phyloP scores from a whole-genome alignment of 2,329 filamentous ascomycete species.

The Ophiostoma fasciatum region DNA sequence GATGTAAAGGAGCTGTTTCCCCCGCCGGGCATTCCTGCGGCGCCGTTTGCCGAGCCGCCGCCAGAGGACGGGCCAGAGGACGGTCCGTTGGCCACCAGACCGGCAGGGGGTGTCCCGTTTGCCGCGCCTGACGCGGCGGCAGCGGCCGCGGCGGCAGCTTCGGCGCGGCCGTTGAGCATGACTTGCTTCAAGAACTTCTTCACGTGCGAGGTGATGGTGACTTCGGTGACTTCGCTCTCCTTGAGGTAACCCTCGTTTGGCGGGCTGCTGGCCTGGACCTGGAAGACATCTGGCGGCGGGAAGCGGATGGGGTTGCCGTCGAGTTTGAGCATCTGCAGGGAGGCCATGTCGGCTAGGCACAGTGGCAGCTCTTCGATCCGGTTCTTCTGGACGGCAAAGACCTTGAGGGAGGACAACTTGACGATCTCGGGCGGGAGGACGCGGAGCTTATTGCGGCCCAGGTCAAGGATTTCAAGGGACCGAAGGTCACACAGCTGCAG shows the following conservation, averaged over 20 bases:
- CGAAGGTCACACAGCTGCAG: conserved; percentile 68
- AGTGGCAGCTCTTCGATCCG: conserved; percentile 71
- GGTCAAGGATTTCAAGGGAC: conserved; percentile 81
- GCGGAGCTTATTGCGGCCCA: conserved; percentile 75
- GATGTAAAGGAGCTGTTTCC: conserved; percentile 1
- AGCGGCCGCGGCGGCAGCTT: conserved; percentile 17
- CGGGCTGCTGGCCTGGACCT: conserved; percentile 39
- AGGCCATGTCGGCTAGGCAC: conserved; percentile 78
- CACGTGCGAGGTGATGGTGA: conserved; percentile 44
- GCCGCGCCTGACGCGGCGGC: not conserved
- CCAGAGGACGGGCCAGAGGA: conserved; percentile 2
- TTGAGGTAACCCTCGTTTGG: conserved; percentile 40
- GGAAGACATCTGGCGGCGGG: conserved; percentile 56
- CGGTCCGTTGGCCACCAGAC: not conserved
- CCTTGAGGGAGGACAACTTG: conserved; percentile 72
- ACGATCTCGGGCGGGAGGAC: conserved; percentile 65
- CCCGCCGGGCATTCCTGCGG: not conserved
- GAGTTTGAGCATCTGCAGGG: conserved; percentile 76
- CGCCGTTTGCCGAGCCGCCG: conserved; percentile 3
- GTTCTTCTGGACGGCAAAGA: conserved; percentile 77
- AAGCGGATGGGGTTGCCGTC: conserved; percentile 77
- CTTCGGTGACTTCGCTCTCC: conserved; percentile 50
- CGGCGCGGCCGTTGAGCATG: conserved; percentile 31
- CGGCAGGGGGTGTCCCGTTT: not conserved
- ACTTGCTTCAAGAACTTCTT: conserved; percentile 45